A percentile compares a stretch with the other conserved stretches of the same genome.
phyloP scores from a whole-genome alignment of 208 protist genomes.

The Trypanosoma boissoni region DNA sequence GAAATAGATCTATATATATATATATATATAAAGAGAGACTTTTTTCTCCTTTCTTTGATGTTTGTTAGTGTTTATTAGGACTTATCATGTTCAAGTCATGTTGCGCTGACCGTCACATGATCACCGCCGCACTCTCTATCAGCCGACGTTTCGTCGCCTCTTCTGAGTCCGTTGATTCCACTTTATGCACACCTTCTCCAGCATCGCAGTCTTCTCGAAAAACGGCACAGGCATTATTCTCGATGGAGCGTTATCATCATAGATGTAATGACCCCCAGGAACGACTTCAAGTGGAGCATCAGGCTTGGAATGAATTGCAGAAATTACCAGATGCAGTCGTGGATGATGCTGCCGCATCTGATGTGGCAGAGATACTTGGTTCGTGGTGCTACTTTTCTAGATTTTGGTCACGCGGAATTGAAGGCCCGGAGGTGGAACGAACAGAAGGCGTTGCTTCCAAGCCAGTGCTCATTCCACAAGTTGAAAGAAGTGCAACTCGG shows the following conservation, averaged over 20 bases:
- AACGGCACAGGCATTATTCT: constrained; percentile 16
- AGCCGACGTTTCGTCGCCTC: neutral
- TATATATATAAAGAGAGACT: too few species aligned
- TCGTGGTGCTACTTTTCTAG: constrained; percentile 62
- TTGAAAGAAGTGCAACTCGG: constrained; percentile 10
- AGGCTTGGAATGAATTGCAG: constrained; percentile 62
- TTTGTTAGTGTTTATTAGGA: too few species aligned
- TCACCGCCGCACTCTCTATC: too few species aligned
- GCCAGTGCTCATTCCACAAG: constrained; percentile 20
- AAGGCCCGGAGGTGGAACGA: constrained; percentile 36
- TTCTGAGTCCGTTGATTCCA: neutral
- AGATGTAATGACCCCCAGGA: neutral
- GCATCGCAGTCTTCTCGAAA: neutral
- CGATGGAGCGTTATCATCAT: constrained; percentile 27
- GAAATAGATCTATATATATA: too few species aligned
- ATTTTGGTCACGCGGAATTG: constrained; percentile 56
- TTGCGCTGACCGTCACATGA: neutral
- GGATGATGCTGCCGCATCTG: constrained; percentile 23
- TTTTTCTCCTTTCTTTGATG: too few species aligned
- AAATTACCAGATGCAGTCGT: constrained; percentile 35
- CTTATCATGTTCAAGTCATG: neutral
- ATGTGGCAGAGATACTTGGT: constrained; percentile 53
- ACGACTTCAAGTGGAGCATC: constrained; percentile 17
- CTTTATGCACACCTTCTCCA: neutral
- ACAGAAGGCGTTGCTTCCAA: neutral